Base-by-base conservation (phyloP, 352 stramenopile species). In the Pythium aquatile region DNA sequence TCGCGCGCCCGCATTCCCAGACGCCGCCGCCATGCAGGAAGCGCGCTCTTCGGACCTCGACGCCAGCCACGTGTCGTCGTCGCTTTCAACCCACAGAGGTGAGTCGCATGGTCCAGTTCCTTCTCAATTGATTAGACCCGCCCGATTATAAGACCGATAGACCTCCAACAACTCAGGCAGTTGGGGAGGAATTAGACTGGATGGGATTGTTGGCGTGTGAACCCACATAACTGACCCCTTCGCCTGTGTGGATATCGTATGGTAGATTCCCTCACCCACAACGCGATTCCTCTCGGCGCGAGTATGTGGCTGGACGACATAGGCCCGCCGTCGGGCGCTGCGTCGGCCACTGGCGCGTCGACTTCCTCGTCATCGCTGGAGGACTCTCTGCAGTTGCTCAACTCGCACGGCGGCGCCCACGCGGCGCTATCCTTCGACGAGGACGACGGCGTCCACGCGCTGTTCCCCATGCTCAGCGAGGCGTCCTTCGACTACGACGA, bases 381-480 rank as follows among this genome's bases (percentile, higher is more conserved):
- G 46, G 78, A 90, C 53, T 78, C 83, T 61, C 67, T 84, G 40
- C 69, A 73, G 40, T 35, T 72, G 30, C 39, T 81, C 28, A 61
- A 75, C 6, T 65, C 71, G 1, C 40, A 62, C 9, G 53, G 42
- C 10, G 49, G 70, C 39, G 67, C 81, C 32, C 70, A 78, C 14
- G 57, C 55, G n/a, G 72, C 70, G 17, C 75, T 60, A 56, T 63
- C 63, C 16, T 69, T 76, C 24, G 59, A 76, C 39, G 69, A 70
- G 30, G 63, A 66, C 32, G 40, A 63, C 48, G 51, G 69, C 33
- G 42, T 68, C 33, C 68, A 68, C 66, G 65, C 53, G 48, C 67
- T 74, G 2, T 73, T 76, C 56, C 70, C 24, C 26, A 82, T 72
- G 63, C 58, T 68, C 37, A 68, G 63, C 52, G 64, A 78, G 47